Evolutionary conservation across 2,329 filamentous ascomycete genomes (phyloP).

Genomic region (Alternaria sp.): DNA sequence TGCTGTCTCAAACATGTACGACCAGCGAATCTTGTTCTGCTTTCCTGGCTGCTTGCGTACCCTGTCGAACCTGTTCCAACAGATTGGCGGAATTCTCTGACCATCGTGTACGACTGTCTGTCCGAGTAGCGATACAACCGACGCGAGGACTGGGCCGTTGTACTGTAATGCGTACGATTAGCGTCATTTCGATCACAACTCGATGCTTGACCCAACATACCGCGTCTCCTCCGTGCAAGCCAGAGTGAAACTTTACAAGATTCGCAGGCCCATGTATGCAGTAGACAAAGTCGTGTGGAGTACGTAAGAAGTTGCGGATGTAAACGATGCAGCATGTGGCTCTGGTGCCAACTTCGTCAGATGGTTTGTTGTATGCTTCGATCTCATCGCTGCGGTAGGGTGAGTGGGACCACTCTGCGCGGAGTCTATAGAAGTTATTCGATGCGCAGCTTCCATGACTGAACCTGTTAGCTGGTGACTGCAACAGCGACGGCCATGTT

Average conservation of each 20-base stretch:
- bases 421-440: conserved; percentile 3
- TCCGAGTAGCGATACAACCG: conserved; percentile 11
- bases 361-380: neutral
- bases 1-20: conserved; percentile 32
- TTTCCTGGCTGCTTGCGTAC: conserved; percentile 1
- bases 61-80: neutral
- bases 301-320: conserved; percentile 32
- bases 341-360: neutral
- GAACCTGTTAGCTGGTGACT: neutral
- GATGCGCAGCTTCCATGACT: neutral
- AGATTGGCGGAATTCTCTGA: neutral
- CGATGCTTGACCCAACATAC: conserved; percentile 8
- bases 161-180: conserved; percentile 16
- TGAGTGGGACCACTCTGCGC: conserved; percentile 9
- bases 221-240: conserved; percentile 17
- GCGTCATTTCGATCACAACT: neutral
- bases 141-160: conserved; percentile 27
- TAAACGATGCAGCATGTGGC: conserved; percentile 22
- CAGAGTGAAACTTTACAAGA: conserved; percentile 19
- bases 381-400: conserved; percentile 15
- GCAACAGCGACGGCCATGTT: neutral
- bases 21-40: conserved; percentile 16
- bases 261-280: conserved; percentile 24
- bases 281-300: conserved; percentile 27
- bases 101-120: neutral